Evolutionary conservation across 768 basidiomycete genomes (phyloP), one percentile per base, ranked within the genome.

Genomic region (Pulveroboletus ravenelii): DNA sequence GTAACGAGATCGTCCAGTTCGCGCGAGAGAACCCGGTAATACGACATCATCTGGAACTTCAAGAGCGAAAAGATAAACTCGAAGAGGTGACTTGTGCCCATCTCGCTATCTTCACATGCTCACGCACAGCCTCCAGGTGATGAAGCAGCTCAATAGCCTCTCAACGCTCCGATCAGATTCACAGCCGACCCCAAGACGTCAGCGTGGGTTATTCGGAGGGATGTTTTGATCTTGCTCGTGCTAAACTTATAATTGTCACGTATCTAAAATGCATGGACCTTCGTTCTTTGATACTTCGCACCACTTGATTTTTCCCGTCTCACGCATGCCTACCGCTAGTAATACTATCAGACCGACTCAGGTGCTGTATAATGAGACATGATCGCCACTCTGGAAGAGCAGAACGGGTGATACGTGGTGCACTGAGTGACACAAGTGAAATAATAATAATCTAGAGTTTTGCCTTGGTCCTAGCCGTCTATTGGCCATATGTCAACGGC

Each of bases 51-150:
- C 75, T 99, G 17, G 94, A 98, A 51, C 72, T 99, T 38, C 96
- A 99, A 66, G 94, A 93, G 49, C 78, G 96, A 37, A 99, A 98
- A 62, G 94, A 99, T 68, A 97, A 97, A 70, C 77, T 98, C 15
- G 96, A 98, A 66, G 90, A 94, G 79, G 90, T 87, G 55, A 54
- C 67, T 27, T 56, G n/a, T 25, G 4, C 18, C 29, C 30, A 5
- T 15, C 5, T 18, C 3, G 41, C 32, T 27, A 60, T 20, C 14
- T 34, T 38, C 18, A 30, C 13, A 15, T 52, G 44, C 47, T 56
- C 12, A 62, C 51, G 29, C 40, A 36, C 7, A 12, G 23, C n/a
- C 4, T 10, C 0, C 59, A 92, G 89, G 92, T 94, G 44, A 95
- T 94, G 89, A 90, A 93, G 64, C 93, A 93, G 56, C 81, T 99